Evolutionary conservation across 208 protist genomes (phyloP).

Genomic region (Trypanosoma lewisi): DNA sequence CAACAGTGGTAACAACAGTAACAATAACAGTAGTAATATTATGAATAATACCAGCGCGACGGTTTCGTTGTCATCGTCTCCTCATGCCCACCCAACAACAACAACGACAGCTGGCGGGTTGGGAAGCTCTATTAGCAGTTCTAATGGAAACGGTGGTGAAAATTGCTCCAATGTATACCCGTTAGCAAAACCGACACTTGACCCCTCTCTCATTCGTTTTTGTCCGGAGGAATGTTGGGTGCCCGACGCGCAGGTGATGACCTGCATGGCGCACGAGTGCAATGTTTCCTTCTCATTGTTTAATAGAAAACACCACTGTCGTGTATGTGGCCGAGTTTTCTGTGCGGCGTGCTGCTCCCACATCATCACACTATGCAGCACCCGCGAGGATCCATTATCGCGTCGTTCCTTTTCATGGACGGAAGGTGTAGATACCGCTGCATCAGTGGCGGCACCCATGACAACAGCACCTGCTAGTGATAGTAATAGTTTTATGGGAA

Average conservation of each 20-base stretch:
- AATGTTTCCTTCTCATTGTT: constrained; percentile 75
- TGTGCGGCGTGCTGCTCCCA: constrained; percentile 74
- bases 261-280: constrained; percentile 84
- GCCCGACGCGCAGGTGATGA: constrained; percentile 70
- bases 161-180: constrained; percentile 1
- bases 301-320: constrained; percentile 78
- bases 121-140: background rate
- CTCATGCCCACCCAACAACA: background rate
- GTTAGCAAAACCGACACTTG: constrained; percentile 67
- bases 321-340: constrained; percentile 75
- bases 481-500: background rate
- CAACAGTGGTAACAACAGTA: background rate
- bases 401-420: background rate
- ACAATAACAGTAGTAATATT: constrained; percentile 5
- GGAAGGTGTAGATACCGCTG: background rate
- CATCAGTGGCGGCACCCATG: background rate
- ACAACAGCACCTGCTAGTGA: no score
- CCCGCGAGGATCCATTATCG: background rate
- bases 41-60: no score
- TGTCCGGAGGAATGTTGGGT: constrained; percentile 58
- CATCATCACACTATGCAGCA: constrained; percentile 20
- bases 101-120: background rate
- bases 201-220: constrained; percentile 48
- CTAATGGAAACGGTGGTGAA: background rate
- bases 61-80: background rate